Base-by-base conservation (phyloP, 805 yeast genomes). In the Teunomyces aglyptinius region DNA sequence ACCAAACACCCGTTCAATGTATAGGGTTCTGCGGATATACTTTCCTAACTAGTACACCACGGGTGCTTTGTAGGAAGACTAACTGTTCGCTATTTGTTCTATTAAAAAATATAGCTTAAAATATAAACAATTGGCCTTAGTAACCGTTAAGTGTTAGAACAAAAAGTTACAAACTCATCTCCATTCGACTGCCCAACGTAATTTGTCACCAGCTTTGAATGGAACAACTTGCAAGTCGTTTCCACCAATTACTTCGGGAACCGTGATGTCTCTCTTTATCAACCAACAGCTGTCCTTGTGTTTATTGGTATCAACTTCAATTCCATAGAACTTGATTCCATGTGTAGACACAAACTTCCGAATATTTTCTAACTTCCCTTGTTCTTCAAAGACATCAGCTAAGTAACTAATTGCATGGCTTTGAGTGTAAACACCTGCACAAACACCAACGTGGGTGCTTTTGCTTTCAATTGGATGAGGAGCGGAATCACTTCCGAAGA, bases 341-440 rank as follows among this genome's bases (percentile, higher is more conserved):
- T 78, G 78, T 34, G 82, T 84, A 24, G 86, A 78, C 13, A 89
- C 96, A 64, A 94, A 94, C 27, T 71, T 79, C 57, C 78, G 82
- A 55, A 94, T 73, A 47, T 78, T 79, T 38, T 84, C 84, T 38
- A 94, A 68, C 50, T 82, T 78, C 11, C 78, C 83, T 15, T 68
- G 76, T 45, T 75, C 65, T 22, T 87, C 96, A 59, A 95, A 94
- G 1, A 87, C 80, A 64, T 91, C 86, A 2, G 98, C 97, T 22
- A 94, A 70, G 54, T 92, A 94, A 6, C 90, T 75, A 15, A 94
- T 66, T 1, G 86, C 96, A 56, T 80, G 80, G 18, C 88, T 78
- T 65, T 94, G 99, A 1, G 98, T 88, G 68, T 80, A 94, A 6
- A 94, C 97, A 60, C 99, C 99, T n/a, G 99, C 99, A 59, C 97